Evolutionary conservation across 129 eudicot genomes (phyloP).

Genomic region (Flaveria robusta): DNA sequence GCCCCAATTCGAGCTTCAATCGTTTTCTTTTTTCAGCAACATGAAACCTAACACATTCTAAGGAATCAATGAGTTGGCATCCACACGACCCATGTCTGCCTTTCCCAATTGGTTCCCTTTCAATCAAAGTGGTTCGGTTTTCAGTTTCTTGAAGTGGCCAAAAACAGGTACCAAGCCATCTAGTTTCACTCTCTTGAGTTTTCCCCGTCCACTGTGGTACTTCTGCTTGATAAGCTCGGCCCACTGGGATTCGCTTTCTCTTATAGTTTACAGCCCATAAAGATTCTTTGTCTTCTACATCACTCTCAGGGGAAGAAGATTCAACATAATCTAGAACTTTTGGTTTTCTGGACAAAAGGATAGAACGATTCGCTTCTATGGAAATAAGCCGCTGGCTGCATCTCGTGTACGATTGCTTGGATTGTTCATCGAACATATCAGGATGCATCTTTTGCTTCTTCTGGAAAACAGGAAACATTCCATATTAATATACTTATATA

Average conservation of each 20-base stretch:
- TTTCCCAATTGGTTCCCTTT: constrained; percentile 68
- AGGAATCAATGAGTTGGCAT: constrained; percentile 55
- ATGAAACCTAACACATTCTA: constrained; percentile 71
- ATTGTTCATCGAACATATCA: constrained; percentile 55
- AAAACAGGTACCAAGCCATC: constrained; percentile 61
- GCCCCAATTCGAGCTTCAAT: constrained; percentile 60
- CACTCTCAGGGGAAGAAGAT: constrained; percentile 44
- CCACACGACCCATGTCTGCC: constrained; percentile 68
- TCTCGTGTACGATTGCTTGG: constrained; percentile 42
- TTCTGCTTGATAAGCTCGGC: constrained; percentile 58
- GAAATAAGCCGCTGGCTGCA: constrained; percentile 59
- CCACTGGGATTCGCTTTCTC: constrained; percentile 50
- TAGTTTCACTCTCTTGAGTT: constrained; percentile 42
- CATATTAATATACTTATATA: neutral
- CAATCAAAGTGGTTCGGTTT: constrained; percentile 40
- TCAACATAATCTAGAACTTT: constrained; percentile 21
- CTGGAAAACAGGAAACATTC: constrained; percentile 35
- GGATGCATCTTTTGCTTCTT: constrained; percentile 81
- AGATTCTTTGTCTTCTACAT: constrained; percentile 41
- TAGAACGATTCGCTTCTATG: constrained; percentile 42
- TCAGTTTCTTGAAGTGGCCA: constrained; percentile 66
- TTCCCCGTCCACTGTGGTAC: constrained; percentile 56
- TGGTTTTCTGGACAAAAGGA: constrained; percentile 30
- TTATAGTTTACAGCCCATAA: constrained; percentile 27
- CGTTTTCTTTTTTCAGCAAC: constrained; percentile 48